Evolutionary conservation across 805 yeast species (phyloP).

Genomic region (Lipomyces orientalis): DNA sequence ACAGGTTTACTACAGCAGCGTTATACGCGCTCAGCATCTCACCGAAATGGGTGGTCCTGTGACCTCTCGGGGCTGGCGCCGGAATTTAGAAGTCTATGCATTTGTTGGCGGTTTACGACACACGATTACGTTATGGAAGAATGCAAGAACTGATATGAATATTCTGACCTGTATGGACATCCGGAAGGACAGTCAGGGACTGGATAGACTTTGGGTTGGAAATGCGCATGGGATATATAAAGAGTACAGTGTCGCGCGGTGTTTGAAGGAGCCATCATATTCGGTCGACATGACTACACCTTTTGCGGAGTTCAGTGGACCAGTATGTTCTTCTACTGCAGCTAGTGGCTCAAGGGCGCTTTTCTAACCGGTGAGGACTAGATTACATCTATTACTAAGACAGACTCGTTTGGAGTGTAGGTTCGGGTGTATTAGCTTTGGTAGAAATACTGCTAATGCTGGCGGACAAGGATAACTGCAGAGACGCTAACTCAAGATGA

Average conservation of each 20-base stretch:
- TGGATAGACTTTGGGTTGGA: conserved; percentile 28
- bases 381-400: conserved; percentile 24
- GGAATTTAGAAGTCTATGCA: conserved; percentile 17
- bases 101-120: conserved; percentile 21
- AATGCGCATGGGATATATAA: conserved; percentile 27
- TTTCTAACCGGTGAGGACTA: neutral
- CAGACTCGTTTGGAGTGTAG: conserved; percentile 27
- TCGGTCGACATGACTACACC: conserved; percentile 33
- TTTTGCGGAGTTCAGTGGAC: conserved; percentile 34
- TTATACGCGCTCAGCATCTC: conserved; percentile 9
- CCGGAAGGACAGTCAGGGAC: conserved; percentile 13
- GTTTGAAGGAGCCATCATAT: conserved; percentile 26
- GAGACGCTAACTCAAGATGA: conserved; percentile 18
- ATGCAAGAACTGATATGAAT: conserved; percentile 26
- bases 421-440: neutral
- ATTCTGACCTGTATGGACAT: conserved; percentile 34
- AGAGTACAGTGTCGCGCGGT: conserved; percentile 8
- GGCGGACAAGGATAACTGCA: conserved; percentile 25
- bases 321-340: conserved; percentile 11
- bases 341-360: neutral
- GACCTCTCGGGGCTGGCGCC: conserved; percentile 15
- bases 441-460: neutral
- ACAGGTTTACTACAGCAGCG: conserved; percentile 5
- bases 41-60: conserved; percentile 11
- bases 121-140: conserved; percentile 24